Base-by-base conservation (phyloP, 2,329 filamentous ascomycete genomes). In the Fusarium sp. region DNA sequence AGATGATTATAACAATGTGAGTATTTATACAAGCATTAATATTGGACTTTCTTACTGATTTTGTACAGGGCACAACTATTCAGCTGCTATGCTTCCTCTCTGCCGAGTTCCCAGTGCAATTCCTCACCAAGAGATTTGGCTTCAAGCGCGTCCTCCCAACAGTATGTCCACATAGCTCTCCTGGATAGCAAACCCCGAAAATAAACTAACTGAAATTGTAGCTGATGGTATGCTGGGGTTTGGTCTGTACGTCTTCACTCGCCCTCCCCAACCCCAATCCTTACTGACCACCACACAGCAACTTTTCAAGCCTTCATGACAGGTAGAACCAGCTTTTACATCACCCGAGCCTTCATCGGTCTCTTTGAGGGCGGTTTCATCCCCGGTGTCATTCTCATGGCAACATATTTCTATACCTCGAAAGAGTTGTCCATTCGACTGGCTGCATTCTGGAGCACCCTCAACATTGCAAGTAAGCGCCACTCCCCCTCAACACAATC, bases 351-450 rank as follows among this genome's bases (percentile, higher is more conserved):
- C 4, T 76, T 90, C 16, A 86, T 91, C 18, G 88, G 88, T 0
- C 77, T 87, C 3, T 88, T 85, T 59, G 88, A 90, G 74, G 87
- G 87, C 14, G 89, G 89, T 4, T 91, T 90, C 73, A 90, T 91
- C 61, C 89, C 89, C 2, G 88, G 87, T 72, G 88, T 87, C 13
- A 89, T 93, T 59, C 84, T 92, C 2, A 94, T 93, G 80, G 85
- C 93, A 1, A 91, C 89, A 2, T 94, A 94, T 81, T 95, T 92
- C 82, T 95, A 94, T 83, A 94, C 88, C 5, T 89, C 89, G 1
- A 87, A 86, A 62, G 93, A 95, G 78, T 83, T 95, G 1, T 91
- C 92, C 0, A 87, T 89, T 35, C 88, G 93, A 0, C 84, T 95
- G 11, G 90, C 90, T 50, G 91, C 87, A 77, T 94, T 94, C 81